A percentile compares a stretch with the other conserved stretches of the same genome.
Conservation (phyloP, 257 asterid species). For the Gardenia jasminoides region DNA sequence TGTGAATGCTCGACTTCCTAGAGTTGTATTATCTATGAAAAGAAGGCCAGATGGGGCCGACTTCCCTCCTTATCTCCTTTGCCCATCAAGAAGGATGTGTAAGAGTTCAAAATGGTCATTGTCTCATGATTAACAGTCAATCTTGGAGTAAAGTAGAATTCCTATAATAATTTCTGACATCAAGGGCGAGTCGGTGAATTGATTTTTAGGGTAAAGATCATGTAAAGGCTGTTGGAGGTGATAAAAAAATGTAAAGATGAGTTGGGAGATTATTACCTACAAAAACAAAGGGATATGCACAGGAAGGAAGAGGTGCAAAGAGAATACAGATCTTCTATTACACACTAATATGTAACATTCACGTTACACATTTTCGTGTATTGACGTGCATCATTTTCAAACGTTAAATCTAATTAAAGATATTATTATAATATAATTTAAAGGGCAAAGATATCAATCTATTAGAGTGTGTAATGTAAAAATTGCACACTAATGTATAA, state of each 20-base stretch:
- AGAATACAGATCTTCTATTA: too few relatives aligned
- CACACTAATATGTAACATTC: too few relatives aligned
- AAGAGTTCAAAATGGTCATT: neutral
- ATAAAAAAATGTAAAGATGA: neutral
- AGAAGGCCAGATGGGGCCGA: too few relatives aligned
- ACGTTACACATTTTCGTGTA: too few relatives aligned
- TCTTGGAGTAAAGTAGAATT: neutral
- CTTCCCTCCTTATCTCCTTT: too few relatives aligned
- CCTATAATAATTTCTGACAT: neutral
- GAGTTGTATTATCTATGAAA: neutral
- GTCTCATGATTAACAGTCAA: neutral
- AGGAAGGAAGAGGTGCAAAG: neutral
- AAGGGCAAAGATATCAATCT: too few relatives aligned
- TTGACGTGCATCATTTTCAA: too few relatives aligned
- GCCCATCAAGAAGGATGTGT: neutral
- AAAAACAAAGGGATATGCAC: neutral
- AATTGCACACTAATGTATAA: too few relatives aligned
- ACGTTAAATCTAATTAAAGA: too few relatives aligned
- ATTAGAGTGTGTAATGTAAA: too few relatives aligned
- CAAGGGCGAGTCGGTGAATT: neutral
- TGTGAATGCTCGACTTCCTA: neutral
- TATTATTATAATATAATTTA: too few relatives aligned
- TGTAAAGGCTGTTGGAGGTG: neutral
- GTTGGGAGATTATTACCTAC: neutral
- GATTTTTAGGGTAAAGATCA: neutral